Conservation (phyloP, 768 basidiomycete genomes). For the Naematelia aurantialba region DNA sequence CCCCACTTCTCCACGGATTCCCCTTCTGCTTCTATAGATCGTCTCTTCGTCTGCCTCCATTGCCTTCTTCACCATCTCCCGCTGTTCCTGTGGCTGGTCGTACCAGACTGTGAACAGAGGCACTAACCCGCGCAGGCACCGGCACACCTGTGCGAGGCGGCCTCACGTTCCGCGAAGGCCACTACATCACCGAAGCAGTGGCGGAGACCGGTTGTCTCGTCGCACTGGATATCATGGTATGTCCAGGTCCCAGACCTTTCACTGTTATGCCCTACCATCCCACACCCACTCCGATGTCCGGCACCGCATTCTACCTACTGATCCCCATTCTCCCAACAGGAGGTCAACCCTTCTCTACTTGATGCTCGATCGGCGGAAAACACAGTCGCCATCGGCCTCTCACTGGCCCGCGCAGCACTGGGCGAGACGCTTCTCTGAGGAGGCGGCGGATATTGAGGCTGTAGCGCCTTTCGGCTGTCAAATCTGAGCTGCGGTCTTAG, state of each 20-base stretch:
- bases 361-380: constrained; percentile 71
- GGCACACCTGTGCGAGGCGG: constrained; percentile 77
- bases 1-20: no score
- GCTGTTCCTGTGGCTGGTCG: background rate
- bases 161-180: constrained; percentile 83
- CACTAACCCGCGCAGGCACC: constrained; percentile 43
- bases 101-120: background rate
- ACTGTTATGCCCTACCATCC: background rate
- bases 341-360: constrained; percentile 91
- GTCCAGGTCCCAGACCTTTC: constrained; percentile 28
- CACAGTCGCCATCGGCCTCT: constrained; percentile 65
- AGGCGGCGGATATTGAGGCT: no score
- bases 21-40: no score
- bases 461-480: no score
- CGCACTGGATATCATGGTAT: constrained; percentile 87
- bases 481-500: no score
- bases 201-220: constrained; percentile 89
- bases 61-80: no score
- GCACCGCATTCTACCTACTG: no score
- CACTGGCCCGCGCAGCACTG: constrained; percentile 48
- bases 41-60: no score
- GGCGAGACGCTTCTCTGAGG: constrained; percentile 47
- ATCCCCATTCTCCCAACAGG: constrained; percentile 58
- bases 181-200: constrained; percentile 91
- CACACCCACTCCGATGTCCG: background rate